Conservation (phyloP, 306 rosid species). For the Glycine latifolia region DNA sequence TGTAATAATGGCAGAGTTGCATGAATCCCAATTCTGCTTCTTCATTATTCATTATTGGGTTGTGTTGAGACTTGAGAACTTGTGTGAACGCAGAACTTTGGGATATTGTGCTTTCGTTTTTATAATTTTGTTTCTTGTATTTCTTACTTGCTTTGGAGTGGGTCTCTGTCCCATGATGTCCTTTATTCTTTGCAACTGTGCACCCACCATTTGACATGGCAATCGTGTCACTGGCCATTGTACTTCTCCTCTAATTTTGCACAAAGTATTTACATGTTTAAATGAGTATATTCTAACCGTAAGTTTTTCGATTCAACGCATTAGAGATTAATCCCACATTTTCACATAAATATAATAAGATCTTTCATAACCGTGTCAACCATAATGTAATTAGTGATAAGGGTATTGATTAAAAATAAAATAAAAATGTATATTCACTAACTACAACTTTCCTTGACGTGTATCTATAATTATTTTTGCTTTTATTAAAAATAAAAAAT, state of each 20-base stretch:
- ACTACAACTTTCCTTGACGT: background rate
- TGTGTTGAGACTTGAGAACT: conserved; percentile 22
- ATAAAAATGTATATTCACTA: no score
- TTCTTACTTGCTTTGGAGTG: background rate
- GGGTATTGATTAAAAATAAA: no score
- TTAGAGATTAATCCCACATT: no score
- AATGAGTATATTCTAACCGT: background rate
- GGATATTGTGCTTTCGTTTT: background rate
- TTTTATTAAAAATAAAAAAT: no score
- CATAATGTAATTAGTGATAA: no score
- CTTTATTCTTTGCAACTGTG: background rate
- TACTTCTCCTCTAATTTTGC: background rate
- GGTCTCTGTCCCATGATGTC: background rate
- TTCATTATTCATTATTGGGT: conserved; percentile 21
- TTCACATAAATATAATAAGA: no score
- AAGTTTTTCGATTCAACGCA: no score
- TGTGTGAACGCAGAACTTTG: conserved; percentile 43
- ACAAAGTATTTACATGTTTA: background rate
- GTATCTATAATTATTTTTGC: background rate
- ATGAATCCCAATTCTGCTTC: no score
- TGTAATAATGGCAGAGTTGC: no score
- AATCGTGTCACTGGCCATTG: background rate
- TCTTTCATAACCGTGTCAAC: no score
- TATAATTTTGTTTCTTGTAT: background rate
- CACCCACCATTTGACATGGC: background rate